phyloP scores from a whole-genome alignment of 352 stramenopile genomes.

The Globisporangium acanthophoron region DNA sequence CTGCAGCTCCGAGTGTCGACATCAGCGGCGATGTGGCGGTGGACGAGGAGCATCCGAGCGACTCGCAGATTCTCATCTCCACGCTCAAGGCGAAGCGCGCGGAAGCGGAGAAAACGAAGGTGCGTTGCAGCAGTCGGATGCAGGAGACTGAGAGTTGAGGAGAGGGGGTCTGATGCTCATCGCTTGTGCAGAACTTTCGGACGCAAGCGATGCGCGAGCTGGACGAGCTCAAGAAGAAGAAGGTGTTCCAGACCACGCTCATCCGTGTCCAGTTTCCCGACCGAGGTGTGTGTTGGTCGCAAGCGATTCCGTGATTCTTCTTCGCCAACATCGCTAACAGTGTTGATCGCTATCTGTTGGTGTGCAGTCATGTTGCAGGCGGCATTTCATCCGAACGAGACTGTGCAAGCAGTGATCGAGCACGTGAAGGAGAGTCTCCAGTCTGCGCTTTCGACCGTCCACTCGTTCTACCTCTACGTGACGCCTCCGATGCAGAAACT shows the following conservation, averaged over 20 bases:
- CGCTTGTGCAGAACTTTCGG: slow-evolving; percentile 55
- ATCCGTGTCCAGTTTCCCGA: slow-evolving; percentile 84
- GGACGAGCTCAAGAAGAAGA: slow-evolving; percentile 81
- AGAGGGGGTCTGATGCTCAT: neutral
- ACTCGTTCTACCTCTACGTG: slow-evolving; percentile 73
- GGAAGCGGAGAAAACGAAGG: slow-evolving; percentile 78
- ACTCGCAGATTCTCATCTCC: slow-evolving; percentile 65
- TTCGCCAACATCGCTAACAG: neutral
- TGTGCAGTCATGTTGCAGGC: slow-evolving; percentile 65
- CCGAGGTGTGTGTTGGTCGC: slow-evolving; percentile 35
- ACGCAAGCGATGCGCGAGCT: slow-evolving; percentile 86
- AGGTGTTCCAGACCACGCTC: slow-evolving; percentile 67
- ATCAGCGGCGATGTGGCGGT: slow-evolving; percentile 7
- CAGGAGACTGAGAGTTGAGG: neutral
- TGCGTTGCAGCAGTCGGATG: slow-evolving; percentile 8
- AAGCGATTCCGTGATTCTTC: neutral
- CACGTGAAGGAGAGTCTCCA: slow-evolving; percentile 55
- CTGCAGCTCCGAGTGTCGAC: neutral
- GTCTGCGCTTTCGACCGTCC: slow-evolving; percentile 9
- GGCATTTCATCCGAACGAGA: slow-evolving; percentile 82
- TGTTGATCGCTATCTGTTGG: neutral
- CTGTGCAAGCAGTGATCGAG: slow-evolving; percentile 56
- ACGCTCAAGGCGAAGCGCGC: slow-evolving; percentile 64
- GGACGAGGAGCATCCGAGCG: slow-evolving; percentile 31
- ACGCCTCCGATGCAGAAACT: slow-evolving; percentile 73